Evolutionary conservation across 352 stramenopile species (phyloP).

Genomic region (Peronospora destructor): DNA sequence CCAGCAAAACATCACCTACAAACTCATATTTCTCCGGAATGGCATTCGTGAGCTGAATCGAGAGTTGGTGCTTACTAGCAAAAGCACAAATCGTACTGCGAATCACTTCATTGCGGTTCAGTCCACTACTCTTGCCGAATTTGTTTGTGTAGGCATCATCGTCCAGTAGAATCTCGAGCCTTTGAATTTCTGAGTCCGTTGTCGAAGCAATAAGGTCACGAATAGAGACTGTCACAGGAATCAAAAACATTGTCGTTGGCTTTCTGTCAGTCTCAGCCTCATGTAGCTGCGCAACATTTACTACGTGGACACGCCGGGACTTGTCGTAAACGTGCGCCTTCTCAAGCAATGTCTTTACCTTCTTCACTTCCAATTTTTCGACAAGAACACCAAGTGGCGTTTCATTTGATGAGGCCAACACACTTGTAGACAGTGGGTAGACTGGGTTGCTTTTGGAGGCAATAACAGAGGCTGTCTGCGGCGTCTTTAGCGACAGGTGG

Average conservation of each 20-base stretch:
- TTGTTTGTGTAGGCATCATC: conserved; percentile 68
- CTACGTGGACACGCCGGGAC: conserved; percentile 54
- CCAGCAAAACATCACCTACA: conserved; percentile 61
- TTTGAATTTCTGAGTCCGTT: conserved; percentile 27
- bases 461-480: conserved; percentile 1
- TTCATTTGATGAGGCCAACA: conserved; percentile 8
- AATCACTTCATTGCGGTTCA: conserved; percentile 74
- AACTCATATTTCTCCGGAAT: conserved; percentile 77
- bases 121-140: conserved; percentile 56
- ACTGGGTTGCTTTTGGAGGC: conserved; percentile 6
- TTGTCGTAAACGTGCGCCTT: conserved; percentile 67
- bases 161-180: conserved; percentile 40
- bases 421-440: conserved; percentile 2
- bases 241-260: conserved; percentile 37
- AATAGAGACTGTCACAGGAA: conserved; percentile 52
- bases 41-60: conserved; percentile 23
- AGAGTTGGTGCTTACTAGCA: conserved; percentile 42
- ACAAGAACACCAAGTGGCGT: conserved; percentile 39
- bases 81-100: conserved; percentile 44
- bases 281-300: conserved; percentile 5
- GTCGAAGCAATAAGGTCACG: conserved; percentile 17
- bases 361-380: conserved; percentile 66
- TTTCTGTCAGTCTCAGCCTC: conserved; percentile 13
- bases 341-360: conserved; percentile 73
- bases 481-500: conserved; percentile 29